These are phyloP conservation scores for Kluyveromyces starmeri DNA, from an alignment of 805 yeast species.

Conservation along the genomic window DNA sequence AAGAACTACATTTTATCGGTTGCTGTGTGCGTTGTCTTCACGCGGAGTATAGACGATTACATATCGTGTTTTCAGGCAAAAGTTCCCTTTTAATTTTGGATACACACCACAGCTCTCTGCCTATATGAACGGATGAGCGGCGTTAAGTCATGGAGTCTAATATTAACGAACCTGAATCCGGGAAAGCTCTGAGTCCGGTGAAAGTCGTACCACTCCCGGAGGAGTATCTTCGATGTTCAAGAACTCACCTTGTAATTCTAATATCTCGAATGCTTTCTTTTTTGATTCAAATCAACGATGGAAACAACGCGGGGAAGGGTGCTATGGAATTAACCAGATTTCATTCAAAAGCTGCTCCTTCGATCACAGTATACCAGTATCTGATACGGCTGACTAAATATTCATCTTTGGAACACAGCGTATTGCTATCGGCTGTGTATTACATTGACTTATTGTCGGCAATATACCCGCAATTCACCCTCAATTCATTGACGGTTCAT, in stretches of 20 bases:
- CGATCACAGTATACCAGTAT: constrained; percentile 72
- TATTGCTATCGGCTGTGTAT: constrained; percentile 73
- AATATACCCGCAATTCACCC: constrained; percentile 68
- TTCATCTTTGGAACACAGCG: constrained; percentile 78
- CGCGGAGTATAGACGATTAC: too few relatives aligned
- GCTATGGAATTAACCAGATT: constrained; percentile 59
- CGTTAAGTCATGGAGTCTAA: too few relatives aligned
- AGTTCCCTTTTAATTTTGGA: too few relatives aligned
- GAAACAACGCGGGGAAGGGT: constrained; percentile 20
- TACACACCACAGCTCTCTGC: too few relatives aligned
- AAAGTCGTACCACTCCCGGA: constrained; percentile 23
- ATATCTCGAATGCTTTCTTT: constrained; percentile 75
- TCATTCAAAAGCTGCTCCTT: constrained; percentile 90
- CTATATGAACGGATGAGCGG: too few relatives aligned
- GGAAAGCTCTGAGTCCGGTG: constrained; percentile 7
- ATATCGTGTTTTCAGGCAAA: too few relatives aligned
- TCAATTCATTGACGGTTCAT: constrained; percentile 89
- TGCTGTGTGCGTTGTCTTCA: too few relatives aligned
- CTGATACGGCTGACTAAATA: constrained; percentile 69
- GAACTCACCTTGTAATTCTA: constrained; percentile 59
- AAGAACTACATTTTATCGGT: too few relatives aligned
- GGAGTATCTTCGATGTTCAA: constrained; percentile 53
- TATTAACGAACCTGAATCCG: too few relatives aligned
- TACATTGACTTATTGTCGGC: constrained; percentile 79
- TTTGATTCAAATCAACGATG: constrained; percentile 67